phyloP scores from a whole-genome alignment of 768 basidiomycete genomes.

The Phylloporus scabripes region DNA sequence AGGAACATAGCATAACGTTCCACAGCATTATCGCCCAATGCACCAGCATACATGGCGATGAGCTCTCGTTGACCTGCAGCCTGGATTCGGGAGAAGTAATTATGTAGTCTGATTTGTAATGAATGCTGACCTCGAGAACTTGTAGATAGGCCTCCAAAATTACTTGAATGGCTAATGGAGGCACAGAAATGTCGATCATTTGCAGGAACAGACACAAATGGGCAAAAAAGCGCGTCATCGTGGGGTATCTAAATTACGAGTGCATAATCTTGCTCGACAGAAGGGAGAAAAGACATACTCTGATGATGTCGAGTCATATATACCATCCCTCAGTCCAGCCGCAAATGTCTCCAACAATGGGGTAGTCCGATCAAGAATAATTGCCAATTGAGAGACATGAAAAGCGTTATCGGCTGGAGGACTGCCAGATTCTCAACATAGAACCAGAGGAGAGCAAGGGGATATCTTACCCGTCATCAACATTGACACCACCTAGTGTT shows the following conservation, averaged over 20 bases:
- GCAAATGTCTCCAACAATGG: slow-evolving; percentile 67
- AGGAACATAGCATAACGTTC: slow-evolving; percentile 91
- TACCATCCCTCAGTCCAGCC: slow-evolving; percentile 46
- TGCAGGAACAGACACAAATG: slow-evolving; percentile 88
- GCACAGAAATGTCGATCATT: slow-evolving; percentile 70
- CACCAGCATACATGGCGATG: slow-evolving; percentile 91
- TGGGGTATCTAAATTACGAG: slow-evolving; percentile 46
- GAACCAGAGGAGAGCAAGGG: neutral
- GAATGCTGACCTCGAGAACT: slow-evolving; percentile 65
- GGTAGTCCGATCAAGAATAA: slow-evolving; percentile 68
- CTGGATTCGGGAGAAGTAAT: slow-evolving; percentile 29
- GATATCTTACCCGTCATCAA: slow-evolving; percentile 55
- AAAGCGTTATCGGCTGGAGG: slow-evolving; percentile 68
- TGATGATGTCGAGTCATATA: slow-evolving; percentile 41
- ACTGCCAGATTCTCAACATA: slow-evolving; percentile 28
- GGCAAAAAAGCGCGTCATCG: slow-evolving; percentile 85
- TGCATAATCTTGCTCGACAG: neutral
- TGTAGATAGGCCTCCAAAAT: slow-evolving; percentile 87
- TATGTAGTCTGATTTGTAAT: neutral
- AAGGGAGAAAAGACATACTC: slow-evolving; percentile 45
- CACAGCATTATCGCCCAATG: slow-evolving; percentile 84
- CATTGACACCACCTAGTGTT: slow-evolving; percentile 49
- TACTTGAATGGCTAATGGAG: slow-evolving; percentile 67
- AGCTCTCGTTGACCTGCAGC: slow-evolving; percentile 74
- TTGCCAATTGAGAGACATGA: slow-evolving; percentile 74